These are phyloP conservation scores for Trypanosoma melophagium DNA, from an alignment of 208 protist genomes.

Conservation along the genomic window DNA sequence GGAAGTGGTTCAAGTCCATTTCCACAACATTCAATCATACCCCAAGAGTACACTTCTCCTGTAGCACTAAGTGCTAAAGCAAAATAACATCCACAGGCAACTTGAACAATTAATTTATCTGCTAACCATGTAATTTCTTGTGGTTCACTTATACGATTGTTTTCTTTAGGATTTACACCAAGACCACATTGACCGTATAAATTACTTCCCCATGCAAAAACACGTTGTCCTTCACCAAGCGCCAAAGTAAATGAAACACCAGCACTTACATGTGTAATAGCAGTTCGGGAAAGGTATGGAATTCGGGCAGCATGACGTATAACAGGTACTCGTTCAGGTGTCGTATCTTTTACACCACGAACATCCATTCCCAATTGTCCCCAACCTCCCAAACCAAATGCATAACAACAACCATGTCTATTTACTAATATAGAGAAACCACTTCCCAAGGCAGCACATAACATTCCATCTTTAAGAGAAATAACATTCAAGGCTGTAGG, in stretches of 20 bases:
- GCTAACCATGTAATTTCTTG: conserved; percentile 67
- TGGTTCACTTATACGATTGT: conserved; percentile 52
- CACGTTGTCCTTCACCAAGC: conserved; percentile 68
- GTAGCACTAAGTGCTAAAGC: conserved; percentile 60
- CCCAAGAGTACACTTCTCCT: conserved; percentile 83
- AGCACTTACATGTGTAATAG: conserved; percentile 35
- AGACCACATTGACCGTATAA: conserved; percentile 78
- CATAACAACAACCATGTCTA: conserved; percentile 61
- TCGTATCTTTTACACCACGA: conserved; percentile 44
- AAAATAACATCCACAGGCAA: conserved; percentile 83
- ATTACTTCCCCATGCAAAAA: conserved; percentile 86
- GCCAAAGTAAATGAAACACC: conserved; percentile 36
- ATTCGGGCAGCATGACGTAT: conserved; percentile 63
- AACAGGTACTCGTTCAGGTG: conserved; percentile 65
- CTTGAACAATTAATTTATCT: conserved; percentile 79
- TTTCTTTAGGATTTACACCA: conserved; percentile 60
- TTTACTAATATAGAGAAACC: conserved; percentile 79
- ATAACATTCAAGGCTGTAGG: conserved; percentile 33
- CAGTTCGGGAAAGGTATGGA: conserved; percentile 53
- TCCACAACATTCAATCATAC: conserved; percentile 79
- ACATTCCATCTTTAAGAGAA: conserved; percentile 64
- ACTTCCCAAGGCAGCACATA: conserved; percentile 60
- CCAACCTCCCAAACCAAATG: conserved; percentile 76
- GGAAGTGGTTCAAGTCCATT: conserved; percentile 50
- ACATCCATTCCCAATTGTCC: conserved; percentile 74